A percentile compares a stretch with the other conserved stretches of the same genome.
These are phyloP conservation scores for Ophiostoma piceae DNA, from an alignment of 2,329 filamentous ascomycete species.

Conservation along the genomic window DNA sequence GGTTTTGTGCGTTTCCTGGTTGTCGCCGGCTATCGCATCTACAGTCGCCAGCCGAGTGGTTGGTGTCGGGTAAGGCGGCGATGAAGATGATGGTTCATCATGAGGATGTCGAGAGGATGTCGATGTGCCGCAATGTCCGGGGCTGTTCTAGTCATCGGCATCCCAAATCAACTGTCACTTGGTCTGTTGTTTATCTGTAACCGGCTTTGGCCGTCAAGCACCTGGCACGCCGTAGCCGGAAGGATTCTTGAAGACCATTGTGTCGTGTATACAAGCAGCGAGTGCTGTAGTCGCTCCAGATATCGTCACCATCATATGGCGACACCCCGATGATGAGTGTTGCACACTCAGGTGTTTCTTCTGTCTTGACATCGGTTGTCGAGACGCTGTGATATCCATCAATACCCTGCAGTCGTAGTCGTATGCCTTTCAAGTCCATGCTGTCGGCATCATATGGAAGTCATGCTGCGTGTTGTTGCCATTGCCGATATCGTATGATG, in stretches of 20 bases:
- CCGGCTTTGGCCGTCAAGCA: background rate
- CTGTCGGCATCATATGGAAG: background rate
- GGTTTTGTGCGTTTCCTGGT: background rate
- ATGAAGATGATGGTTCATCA: background rate
- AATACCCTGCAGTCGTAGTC: background rate
- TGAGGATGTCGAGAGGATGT: background rate
- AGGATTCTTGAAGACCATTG: background rate
- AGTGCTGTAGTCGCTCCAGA: background rate
- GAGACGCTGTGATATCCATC: background rate
- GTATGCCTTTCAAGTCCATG: background rate
- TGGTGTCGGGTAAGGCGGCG: background rate
- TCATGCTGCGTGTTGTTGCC: background rate
- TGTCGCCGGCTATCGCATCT: background rate
- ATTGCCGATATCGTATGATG: background rate
- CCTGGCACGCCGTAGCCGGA: too few relatives aligned
- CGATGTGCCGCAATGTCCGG: background rate
- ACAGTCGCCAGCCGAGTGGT: background rate
- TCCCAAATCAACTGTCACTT: background rate
- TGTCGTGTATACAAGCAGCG: background rate
- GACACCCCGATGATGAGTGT: background rate
- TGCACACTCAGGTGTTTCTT: too few relatives aligned
- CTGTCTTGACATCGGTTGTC: background rate
- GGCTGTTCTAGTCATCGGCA: background rate
- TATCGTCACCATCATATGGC: background rate
- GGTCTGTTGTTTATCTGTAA: background rate